These are phyloP conservation scores for Lichtheimia hyalospora DNA, from an alignment of 371 early-diverging fungal genomes.

Conservation along the genomic window DNA sequence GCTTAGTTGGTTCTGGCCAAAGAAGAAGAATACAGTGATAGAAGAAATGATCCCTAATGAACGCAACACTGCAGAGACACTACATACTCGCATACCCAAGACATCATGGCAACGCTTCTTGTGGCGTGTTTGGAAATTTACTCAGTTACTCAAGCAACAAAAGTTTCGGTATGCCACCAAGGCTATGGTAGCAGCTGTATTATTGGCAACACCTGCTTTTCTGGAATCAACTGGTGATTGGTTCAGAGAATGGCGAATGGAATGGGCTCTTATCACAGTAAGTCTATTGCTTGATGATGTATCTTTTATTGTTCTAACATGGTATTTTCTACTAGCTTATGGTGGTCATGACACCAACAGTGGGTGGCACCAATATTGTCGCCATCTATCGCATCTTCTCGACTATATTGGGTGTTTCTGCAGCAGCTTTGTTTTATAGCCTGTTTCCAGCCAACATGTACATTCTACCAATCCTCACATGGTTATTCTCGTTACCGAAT, in stretches of 20 bases:
- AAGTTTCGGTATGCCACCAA: constrained; percentile 75
- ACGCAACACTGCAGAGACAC: constrained; percentile 52
- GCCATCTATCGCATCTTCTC: constrained; percentile 77
- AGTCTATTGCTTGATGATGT: constrained; percentile 4
- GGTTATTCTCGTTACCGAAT: constrained; percentile 72
- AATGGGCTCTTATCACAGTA: constrained; percentile 83
- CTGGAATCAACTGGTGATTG: constrained; percentile 53
- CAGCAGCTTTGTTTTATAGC: constrained; percentile 59
- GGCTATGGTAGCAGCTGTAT: constrained; percentile 57
- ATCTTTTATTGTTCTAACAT: background rate
- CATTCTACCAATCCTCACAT: constrained; percentile 57
- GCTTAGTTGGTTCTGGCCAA: constrained; percentile 1
- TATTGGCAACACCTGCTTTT: constrained; percentile 70
- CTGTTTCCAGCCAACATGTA: constrained; percentile 55
- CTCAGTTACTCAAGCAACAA: constrained; percentile 60
- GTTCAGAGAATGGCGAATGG: constrained; percentile 70
- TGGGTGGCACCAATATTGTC: constrained; percentile 78
- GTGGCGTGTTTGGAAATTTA: constrained; percentile 59
- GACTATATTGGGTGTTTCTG: constrained; percentile 68
- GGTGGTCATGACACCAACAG: constrained; percentile 87
- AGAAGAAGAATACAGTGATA: constrained; percentile 4
- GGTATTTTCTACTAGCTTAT: constrained; percentile 34
- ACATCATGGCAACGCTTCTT: constrained; percentile 53
- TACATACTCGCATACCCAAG: constrained; percentile 68
- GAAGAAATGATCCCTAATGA: constrained; percentile 45